These are phyloP conservation scores for Lentinula aciculospora DNA, from an alignment of 768 basidiomycete species.

Conservation along the genomic window DNA sequence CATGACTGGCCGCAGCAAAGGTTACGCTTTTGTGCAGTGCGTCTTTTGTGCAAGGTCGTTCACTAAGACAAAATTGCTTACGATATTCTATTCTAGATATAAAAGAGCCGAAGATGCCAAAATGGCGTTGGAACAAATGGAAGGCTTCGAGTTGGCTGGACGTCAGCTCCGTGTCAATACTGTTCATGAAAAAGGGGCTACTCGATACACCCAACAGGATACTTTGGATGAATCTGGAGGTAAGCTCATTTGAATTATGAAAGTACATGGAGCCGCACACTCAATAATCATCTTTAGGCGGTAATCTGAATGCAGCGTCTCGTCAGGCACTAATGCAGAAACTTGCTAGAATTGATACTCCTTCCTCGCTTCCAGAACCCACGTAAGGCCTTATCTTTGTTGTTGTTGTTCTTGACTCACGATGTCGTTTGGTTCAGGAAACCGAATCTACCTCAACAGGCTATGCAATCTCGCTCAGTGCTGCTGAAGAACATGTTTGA, in stretches of 20 bases:
- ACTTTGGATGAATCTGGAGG: conserved; percentile 89
- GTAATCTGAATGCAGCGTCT: conserved; percentile 96
- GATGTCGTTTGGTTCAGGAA: conserved; percentile 30
- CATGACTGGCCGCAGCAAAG: conserved; percentile 92
- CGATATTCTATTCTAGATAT: conserved; percentile 44
- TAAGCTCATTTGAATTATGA: conserved; percentile 24
- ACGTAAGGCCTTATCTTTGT: conserved; percentile 38
- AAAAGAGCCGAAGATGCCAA: conserved; percentile 90
- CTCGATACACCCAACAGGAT: conserved; percentile 70
- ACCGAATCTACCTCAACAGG: conserved; percentile 68
- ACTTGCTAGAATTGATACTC: conserved; percentile 89
- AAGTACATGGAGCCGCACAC: not conserved
- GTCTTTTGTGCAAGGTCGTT: conserved; percentile 19
- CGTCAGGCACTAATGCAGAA: conserved; percentile 99
- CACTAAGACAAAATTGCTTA: not conserved
- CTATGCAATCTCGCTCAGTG: conserved; percentile 86
- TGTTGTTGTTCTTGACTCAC: conserved; percentile 11
- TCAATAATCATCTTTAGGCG: conserved; percentile 46
- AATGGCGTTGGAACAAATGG: conserved; percentile 98
- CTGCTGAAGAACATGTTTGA: conserved; percentile 94
- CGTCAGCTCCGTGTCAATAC: conserved; percentile 89
- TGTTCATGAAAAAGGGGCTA: conserved; percentile 85
- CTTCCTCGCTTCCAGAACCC: conserved; percentile 50
- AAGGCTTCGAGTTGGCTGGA: conserved; percentile 96
- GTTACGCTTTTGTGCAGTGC: conserved; percentile 96